Conservation (phyloP, 345 rosid genomes). For the Hirschfeldia incana region DNA sequence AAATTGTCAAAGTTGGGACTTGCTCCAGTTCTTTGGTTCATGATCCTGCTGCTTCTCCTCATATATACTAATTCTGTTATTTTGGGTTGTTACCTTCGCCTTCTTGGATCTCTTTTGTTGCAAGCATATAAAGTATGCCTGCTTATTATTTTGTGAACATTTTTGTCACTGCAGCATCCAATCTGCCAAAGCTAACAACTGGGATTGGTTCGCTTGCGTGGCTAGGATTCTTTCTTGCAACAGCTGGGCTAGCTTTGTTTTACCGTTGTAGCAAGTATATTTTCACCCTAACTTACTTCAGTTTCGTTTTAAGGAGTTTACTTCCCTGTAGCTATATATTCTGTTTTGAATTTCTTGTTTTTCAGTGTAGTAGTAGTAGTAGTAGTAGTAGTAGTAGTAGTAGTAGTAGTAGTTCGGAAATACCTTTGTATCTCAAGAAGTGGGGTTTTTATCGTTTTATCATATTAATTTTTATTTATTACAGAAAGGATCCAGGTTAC, state of each 20-base stretch:
- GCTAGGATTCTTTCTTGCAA: conserved; percentile 75
- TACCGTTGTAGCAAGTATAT: conserved; percentile 92
- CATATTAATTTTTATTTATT: conserved; percentile 6
- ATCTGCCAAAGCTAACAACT: conserved; percentile 73
- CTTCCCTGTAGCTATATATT: conserved; percentile 13
- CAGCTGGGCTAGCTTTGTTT: conserved; percentile 71
- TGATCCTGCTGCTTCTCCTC: conserved; percentile 63
- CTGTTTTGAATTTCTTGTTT: not conserved
- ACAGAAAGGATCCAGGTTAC: conserved; percentile 96
- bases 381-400: too few species aligned
- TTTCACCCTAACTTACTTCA: not conserved
- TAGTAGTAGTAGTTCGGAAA: not conserved
- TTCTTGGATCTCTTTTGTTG: conserved; percentile 15
- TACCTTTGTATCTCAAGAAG: conserved; percentile 8
- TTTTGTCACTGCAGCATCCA: conserved; percentile 58
- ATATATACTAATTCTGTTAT: conserved; percentile 75
- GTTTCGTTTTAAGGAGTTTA: conserved; percentile 1
- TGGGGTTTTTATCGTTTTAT: conserved; percentile 6
- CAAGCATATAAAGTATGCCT: conserved; percentile 22
- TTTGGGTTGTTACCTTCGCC: conserved; percentile 50
- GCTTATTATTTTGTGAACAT: conserved; percentile 24
- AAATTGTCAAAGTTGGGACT: conserved; percentile 80
- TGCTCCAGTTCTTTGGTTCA: conserved; percentile 77
- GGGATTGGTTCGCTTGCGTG: conserved; percentile 84
- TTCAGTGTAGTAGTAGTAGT: not conserved